A percentile compares a stretch with the other conserved stretches of the same genome.
phyloP scores from a whole-genome alignment of 768 basidiomycete genomes.

The Mycena rebaudengoi region DNA sequence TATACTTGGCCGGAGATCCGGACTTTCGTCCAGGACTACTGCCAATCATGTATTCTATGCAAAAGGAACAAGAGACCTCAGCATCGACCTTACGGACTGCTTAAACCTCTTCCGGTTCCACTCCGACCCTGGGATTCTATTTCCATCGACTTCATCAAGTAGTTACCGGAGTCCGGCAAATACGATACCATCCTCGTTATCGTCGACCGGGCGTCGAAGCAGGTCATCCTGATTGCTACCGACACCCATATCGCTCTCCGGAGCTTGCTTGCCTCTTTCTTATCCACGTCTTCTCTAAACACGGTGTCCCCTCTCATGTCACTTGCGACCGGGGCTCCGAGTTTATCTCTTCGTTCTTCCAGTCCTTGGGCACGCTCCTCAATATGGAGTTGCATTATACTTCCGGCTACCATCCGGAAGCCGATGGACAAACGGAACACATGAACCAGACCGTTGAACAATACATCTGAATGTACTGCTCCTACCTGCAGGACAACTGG shows the following conservation, averaged over 20 bases:
- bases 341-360: neutral
- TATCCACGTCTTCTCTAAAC: conserved; percentile 8
- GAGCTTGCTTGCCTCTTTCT: conserved; percentile 23
- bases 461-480: conserved; percentile 33
- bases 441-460: conserved; percentile 31
- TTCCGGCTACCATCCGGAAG: neutral
- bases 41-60: conserved; percentile 22
- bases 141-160: conserved; percentile 38
- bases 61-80: conserved; percentile 6
- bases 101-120: conserved; percentile 36
- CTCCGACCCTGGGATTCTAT: conserved; percentile 33
- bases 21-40: conserved; percentile 20
- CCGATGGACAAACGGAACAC: neutral
- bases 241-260: conserved; percentile 12
- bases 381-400: conserved; percentile 19
- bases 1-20: conserved; percentile 27
- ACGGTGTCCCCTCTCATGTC: neutral
- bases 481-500: too few relatives aligned
- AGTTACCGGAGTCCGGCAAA: conserved; percentile 29
- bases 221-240: conserved; percentile 23
- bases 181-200: conserved; percentile 14
- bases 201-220: conserved; percentile 3
- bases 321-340: neutral
- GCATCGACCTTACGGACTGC: neutral
- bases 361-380: neutral